These are phyloP conservation scores for Chenopodium quinoa DNA, from an alignment of 148 eudicot species.

Conservation along the genomic window DNA sequence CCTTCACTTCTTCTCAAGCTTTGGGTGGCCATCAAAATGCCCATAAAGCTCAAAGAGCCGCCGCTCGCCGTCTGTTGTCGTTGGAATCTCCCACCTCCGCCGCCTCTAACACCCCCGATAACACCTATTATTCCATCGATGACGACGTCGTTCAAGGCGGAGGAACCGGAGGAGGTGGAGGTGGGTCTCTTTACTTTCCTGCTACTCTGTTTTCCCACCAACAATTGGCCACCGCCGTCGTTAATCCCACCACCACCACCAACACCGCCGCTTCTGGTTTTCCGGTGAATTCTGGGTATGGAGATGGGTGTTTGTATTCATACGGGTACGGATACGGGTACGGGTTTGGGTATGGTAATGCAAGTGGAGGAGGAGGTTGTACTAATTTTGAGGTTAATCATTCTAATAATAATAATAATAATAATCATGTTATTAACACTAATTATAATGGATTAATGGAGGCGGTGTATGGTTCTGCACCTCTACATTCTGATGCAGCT, in stretches of 20 bases:
- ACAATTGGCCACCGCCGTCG: not conserved
- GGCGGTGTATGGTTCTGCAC: not conserved
- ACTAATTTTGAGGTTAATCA: not conserved
- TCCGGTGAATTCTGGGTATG: not conserved
- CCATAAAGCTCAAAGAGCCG: slow-evolving; percentile 22
- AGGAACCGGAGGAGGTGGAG: not conserved
- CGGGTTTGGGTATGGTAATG: not conserved
- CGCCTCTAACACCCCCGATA: not conserved
- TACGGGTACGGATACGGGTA: slow-evolving; percentile 3
- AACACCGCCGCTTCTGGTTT: too few species aligned
- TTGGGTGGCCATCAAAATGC: slow-evolving; percentile 38
- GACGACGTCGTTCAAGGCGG: not conserved
- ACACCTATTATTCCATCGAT: not conserved
- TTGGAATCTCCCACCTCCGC: not conserved
- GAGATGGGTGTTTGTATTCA: not conserved
- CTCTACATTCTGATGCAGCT: not conserved
- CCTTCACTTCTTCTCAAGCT: slow-evolving; percentile 25
- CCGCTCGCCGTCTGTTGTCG: not conserved
- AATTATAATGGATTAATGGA: too few species aligned
- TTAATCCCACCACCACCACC: not conserved
- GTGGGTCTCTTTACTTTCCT: not conserved
- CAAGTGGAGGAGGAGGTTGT: not conserved
- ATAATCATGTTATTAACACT: not conserved
- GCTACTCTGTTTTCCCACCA: not conserved
- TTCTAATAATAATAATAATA: not conserved